A percentile compares a stretch with the other conserved stretches of the same genome.
These are phyloP conservation scores for Metschnikowia aberdeeniae DNA, from an alignment of 805 yeast genomes.

Conservation along the genomic window DNA sequence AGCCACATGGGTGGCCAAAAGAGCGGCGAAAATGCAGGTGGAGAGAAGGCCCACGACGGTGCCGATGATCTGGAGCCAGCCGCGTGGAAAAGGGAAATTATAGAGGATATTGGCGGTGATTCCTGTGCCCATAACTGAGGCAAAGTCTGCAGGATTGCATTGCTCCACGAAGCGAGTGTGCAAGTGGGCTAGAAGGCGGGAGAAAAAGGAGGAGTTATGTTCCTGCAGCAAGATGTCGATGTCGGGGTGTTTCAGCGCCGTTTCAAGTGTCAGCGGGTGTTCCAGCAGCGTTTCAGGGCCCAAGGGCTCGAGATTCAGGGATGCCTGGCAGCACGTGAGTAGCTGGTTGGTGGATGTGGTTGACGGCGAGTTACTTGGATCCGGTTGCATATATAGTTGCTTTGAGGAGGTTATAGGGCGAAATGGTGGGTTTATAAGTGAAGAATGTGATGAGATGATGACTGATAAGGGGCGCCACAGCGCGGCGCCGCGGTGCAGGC, in stretches of 20 bases:
- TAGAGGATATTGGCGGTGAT: slow-evolving; percentile 60
- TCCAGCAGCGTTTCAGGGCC: background rate
- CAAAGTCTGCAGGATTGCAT: slow-evolving; percentile 56
- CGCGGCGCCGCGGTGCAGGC: background rate
- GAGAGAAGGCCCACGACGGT: slow-evolving; percentile 61
- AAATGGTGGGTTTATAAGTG: background rate
- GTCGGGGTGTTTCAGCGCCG: no score
- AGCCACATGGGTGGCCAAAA: slow-evolving; percentile 39
- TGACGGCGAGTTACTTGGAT: background rate
- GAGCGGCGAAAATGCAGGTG: slow-evolving; percentile 41
- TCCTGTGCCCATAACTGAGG: slow-evolving; percentile 83
- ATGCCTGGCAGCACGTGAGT: no score
- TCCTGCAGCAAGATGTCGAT: background rate
- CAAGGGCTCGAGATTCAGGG: background rate
- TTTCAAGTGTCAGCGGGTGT: no score
- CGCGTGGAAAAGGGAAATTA: slow-evolving; percentile 59
- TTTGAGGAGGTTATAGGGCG: no score
- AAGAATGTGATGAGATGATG: background rate
- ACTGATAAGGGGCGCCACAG: background rate
- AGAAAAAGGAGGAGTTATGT: no score
- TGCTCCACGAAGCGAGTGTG: slow-evolving; percentile 17
- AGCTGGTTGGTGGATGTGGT: background rate
- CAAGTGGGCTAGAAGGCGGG: slow-evolving; percentile 4
- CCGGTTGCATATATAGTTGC: background rate
- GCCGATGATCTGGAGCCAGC: slow-evolving; percentile 57